Evolutionary conservation across 306 rosid genomes (phyloP), one percentile per base, ranked within the genome.

Genomic region (Glycyrrhiza uralensis): DNA sequence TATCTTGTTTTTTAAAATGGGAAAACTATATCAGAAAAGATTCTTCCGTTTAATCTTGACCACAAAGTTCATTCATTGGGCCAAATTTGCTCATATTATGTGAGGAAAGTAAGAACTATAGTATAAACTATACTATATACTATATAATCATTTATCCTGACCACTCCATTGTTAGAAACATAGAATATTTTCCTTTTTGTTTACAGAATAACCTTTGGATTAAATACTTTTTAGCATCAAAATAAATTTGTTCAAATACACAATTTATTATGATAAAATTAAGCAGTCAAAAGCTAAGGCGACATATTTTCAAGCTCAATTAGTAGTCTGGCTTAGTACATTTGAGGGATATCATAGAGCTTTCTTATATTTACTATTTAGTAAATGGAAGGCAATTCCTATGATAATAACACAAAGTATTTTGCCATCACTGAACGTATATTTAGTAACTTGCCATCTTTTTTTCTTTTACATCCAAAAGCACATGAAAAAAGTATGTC

Each of bases 1-100:
- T 82, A 85, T 85, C 89, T 29, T 54, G n/a, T 51, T 11, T 29
- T 46, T 39, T 11, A n/a, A 55, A 33, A 30, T 17, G 17, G 55
- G 41, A 5, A 29, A 36, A 17, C 50, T 22, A 42, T 22, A 42
- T 10, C 35, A 33, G 55, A 65, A 22, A 44, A 45, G 32, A 3
- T 52, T 41, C 44, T 23, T 42, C 46, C 5, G n/a, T 11, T 67
- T 61, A 73, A 45, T 77, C n/a, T 22, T 30, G 39, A 50, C 77
- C 86, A 68, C 67, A 30, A 15, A 71, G 56, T 56, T 17, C 14
- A 56, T 55, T 61, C 17, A 51, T 62, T 61, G 22, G 36, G 5
- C 28, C 59, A 30, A 29, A 58, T 50, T 44, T 2, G 13, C 24
- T 4, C 18, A n/a, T n/a, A n/a, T n/a, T n/a, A 0, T 36, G 7